These are phyloP conservation scores for Exserohilum rostratum DNA, from an alignment of 2,329 filamentous ascomycete genomes.

Conservation along the genomic window DNA sequence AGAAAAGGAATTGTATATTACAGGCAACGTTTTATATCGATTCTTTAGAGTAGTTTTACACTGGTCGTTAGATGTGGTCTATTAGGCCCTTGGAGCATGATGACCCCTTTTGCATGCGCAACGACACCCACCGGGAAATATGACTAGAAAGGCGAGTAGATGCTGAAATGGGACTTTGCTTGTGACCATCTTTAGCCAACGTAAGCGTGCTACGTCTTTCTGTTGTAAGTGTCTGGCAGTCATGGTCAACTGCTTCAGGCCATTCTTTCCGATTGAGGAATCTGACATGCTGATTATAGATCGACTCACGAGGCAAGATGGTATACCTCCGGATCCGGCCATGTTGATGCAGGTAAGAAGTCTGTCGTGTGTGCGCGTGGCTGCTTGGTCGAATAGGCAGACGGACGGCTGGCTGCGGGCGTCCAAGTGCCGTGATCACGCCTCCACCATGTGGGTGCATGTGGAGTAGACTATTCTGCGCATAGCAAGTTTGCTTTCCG, in stretches of 20 bases:
- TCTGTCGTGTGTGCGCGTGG: constrained; percentile 5
- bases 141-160: background rate
- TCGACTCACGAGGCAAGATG: background rate
- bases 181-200: background rate
- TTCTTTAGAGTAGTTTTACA: background rate
- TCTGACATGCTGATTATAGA: constrained; percentile 11
- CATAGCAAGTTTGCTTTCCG: background rate
- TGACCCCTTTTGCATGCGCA: background rate
- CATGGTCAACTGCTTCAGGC: background rate
- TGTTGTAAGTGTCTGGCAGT: background rate
- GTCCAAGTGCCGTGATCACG: constrained; percentile 2
- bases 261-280: background rate
- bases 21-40: background rate
- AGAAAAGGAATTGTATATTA: background rate
- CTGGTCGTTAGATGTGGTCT: background rate
- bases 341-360: constrained; percentile 12
- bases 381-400: background rate
- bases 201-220: background rate
- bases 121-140: background rate
- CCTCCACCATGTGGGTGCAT: constrained; percentile 2
- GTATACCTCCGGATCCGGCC: constrained; percentile 3
- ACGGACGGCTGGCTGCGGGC: background rate
- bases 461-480: background rate
- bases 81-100: background rate
- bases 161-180: background rate